A percentile compares a stretch with the other conserved stretches of the same genome.
Evolutionary conservation across 805 yeast species (phyloP).

Genomic region (Metschnikowia colocasiae): DNA sequence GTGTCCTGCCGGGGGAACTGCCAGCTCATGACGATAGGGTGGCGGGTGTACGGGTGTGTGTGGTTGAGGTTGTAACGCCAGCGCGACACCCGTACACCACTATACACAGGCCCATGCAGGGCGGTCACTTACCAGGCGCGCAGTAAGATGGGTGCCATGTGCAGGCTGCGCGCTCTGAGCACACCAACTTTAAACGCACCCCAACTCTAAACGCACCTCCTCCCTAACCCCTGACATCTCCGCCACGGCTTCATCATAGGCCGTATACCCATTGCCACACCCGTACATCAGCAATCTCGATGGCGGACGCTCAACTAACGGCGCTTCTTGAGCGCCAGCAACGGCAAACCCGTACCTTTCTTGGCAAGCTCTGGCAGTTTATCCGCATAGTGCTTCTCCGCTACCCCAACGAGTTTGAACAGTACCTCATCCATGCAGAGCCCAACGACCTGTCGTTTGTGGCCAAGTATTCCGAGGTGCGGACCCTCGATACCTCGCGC

Average conservation of each 20-base stretch:
- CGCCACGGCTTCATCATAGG: no score
- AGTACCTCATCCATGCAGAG: slow-evolving; percentile 36
- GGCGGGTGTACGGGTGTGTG: neutral
- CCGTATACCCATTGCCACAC: no score
- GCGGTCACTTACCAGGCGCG: no score
- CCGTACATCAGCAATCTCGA: neutral
- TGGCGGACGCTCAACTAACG: slow-evolving; percentile 8
- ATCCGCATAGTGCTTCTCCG: slow-evolving; percentile 23
- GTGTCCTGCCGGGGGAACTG: slow-evolving; percentile 29
- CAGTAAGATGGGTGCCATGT: no score
- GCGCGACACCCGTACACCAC: neutral
- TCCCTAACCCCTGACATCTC: no score
- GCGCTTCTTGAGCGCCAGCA: slow-evolving; percentile 12
- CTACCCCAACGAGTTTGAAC: slow-evolving; percentile 37
- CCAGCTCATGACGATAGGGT: slow-evolving; percentile 1
- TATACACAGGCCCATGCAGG: no score
- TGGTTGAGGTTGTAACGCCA: no score
- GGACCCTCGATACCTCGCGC: slow-evolving; percentile 30
- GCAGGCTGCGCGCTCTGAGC: no score
- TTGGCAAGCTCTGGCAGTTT: slow-evolving; percentile 26
- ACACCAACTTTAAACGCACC: no score
- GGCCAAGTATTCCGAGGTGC: slow-evolving; percentile 45
- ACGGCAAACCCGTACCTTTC: slow-evolving; percentile 19
- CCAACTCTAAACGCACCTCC: no score
- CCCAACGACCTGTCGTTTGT: slow-evolving; percentile 56